Evolutionary conservation across 2,329 filamentous ascomycete genomes (phyloP), one percentile per base, ranked within the genome.

Genomic region (Diatrype stigma): DNA sequence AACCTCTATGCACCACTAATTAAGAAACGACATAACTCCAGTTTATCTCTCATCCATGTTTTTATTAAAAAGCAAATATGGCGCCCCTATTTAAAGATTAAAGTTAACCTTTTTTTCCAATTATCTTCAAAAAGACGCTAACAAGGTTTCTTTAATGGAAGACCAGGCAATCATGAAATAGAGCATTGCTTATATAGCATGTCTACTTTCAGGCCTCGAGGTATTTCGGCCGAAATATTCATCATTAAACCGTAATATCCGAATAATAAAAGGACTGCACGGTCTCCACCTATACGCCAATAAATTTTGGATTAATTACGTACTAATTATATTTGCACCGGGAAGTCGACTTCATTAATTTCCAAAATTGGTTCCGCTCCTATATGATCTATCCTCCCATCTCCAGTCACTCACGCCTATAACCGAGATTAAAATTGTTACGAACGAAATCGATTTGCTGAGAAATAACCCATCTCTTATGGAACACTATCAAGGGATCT

Each of bases 41-140:
- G 60, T 1, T 48, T 64, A 8, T 40, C 51, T 0, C 65, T 67
- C 42, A 60, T 67, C 6, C 63, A 67, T 47, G 47, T 60, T 1
- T 66, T 63, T 0, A 59, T 67, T 0, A 62, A 62, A 42, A 61
- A 65, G 65, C 67, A 53, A 44, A 17, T 42, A 4, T 17, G 2
- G 11, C 6, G 34, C 34, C n/a, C 34, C 34, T 37, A 6, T n/a
- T 37, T 37, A n/a, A 37, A 30, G 26, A 30, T 30, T 6, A 30
- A 10, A 30, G 26, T 10, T 37, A 37, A 16, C n/a, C 34, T 16
- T 37, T 14, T 7, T 34, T 34, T 14, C 30, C 30, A 42, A n/a
- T 42, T 42, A 19, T 21, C 37, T 42, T 19, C 37, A 42, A 42
- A 12, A 12, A 10, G n/a, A 19, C 11, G 4, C 11, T 6, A 42